Evolutionary conservation across 2,329 filamentous ascomycete genomes (phyloP).

Genomic region (Pestalotiopsis sp.): DNA sequence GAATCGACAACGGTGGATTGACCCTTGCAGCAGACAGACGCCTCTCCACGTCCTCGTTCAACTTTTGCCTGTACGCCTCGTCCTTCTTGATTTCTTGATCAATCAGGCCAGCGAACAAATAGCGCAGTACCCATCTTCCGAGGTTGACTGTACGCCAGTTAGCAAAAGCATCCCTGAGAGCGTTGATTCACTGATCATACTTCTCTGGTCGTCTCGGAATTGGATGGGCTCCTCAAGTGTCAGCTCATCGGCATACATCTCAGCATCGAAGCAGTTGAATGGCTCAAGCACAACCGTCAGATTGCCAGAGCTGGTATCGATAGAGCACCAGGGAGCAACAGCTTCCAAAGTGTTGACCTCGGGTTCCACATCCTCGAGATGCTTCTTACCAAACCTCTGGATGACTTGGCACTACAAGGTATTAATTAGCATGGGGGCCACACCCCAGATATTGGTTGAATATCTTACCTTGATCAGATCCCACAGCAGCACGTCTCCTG

Average conservation of each 20-base stretch:
- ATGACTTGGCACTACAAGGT: slow-evolving; percentile 77
- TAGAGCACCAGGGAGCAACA: slow-evolving; percentile 93
- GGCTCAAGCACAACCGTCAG: slow-evolving; percentile 90
- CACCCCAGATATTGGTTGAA: not conserved
- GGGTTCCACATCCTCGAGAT: slow-evolving; percentile 88
- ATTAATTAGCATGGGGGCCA: not conserved
- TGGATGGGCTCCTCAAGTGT: slow-evolving; percentile 72
- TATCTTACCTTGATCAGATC: slow-evolving; percentile 77
- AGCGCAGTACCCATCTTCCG: slow-evolving; percentile 93
- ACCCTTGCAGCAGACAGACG: slow-evolving; percentile 55
- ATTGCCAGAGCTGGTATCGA: slow-evolving; percentile 90
- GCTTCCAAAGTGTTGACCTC: slow-evolving; percentile 86
- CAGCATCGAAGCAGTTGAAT: slow-evolving; percentile 95
- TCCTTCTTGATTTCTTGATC: slow-evolving; percentile 90
- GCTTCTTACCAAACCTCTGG: slow-evolving; percentile 89
- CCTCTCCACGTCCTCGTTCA: slow-evolving; percentile 66
- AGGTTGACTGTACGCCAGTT: slow-evolving; percentile 73
- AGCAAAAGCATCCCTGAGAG: slow-evolving; percentile 11
- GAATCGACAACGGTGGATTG: slow-evolving; percentile 63
- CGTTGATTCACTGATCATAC: slow-evolving; percentile 49
- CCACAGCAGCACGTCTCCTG: slow-evolving; percentile 93
- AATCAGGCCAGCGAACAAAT: slow-evolving; percentile 86
- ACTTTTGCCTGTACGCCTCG: slow-evolving; percentile 67
- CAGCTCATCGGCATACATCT: slow-evolving; percentile 93
- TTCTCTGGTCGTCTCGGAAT: slow-evolving; percentile 91